Percentiles rank a stretch among this genome's conserved stretches.
These are phyloP conservation scores for Symbiodinium pilosum DNA, from an alignment of 73 alveolate species.

Conservation along the genomic window DNA sequence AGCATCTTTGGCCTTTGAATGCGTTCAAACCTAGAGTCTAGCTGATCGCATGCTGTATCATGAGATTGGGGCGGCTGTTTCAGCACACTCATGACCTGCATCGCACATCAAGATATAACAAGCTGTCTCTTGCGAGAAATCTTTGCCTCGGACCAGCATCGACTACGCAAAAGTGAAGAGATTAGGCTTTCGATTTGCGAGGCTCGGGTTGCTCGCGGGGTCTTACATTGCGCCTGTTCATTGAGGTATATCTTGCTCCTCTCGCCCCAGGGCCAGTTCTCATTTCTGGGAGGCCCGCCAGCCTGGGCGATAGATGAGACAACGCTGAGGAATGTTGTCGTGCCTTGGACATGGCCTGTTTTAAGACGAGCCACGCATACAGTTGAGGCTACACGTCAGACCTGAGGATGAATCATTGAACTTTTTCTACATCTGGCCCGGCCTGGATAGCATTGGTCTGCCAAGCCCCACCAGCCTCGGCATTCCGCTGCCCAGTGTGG, in stretches of 20 bases:
- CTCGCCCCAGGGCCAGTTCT: slow-evolving; percentile 80
- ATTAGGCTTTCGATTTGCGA: too few species aligned
- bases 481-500: slow-evolving; percentile 48
- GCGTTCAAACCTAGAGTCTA: too few species aligned
- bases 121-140: too few species aligned
- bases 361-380: not conserved
- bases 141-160: too few species aligned
- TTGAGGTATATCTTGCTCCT: slow-evolving; percentile 70
- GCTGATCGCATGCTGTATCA: too few species aligned
- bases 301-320: slow-evolving; percentile 89
- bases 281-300: slow-evolving; percentile 71
- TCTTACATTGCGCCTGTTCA: too few species aligned
- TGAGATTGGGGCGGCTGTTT: too few species aligned
- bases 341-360: not conserved
- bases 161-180: too few species aligned
- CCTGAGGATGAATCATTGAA: slow-evolving; percentile 70
- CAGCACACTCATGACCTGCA: too few species aligned
- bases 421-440: slow-evolving; percentile 93
- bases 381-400: not conserved
- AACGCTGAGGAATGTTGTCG: slow-evolving; percentile 65
- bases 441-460: slow-evolving; percentile 47
- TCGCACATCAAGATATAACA: too few species aligned
- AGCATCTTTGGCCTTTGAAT: too few species aligned
- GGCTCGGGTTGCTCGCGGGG: too few species aligned
- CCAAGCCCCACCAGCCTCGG: slow-evolving; percentile 83